Conservation (phyloP, 139 green algal genomes). For the Tetratostichococcus sp. region DNA sequence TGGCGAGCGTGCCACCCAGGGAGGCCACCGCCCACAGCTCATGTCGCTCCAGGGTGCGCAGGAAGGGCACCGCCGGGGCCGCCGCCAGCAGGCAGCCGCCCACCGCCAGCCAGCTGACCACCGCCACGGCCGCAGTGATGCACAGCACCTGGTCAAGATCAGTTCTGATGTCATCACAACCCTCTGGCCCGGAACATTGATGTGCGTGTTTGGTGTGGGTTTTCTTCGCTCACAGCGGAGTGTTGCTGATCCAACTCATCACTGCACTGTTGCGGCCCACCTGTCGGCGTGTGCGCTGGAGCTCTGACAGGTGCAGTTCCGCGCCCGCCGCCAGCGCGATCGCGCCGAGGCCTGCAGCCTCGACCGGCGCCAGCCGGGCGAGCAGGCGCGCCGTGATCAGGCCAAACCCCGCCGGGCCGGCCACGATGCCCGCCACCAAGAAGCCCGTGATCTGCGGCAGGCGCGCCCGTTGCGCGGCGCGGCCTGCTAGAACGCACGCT, state of each 20-base stretch:
- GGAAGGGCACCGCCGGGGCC: slow-evolving; percentile 22
- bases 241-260: no score
- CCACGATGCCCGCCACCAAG: slow-evolving; percentile 64
- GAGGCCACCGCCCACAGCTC: slow-evolving; percentile 33
- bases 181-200: not conserved
- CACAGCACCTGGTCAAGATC: slow-evolving; percentile 51
- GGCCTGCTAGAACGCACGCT: not conserved
- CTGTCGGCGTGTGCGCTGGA: slow-evolving; percentile 55
- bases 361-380: slow-evolving; percentile 34
- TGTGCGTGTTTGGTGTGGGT: no score
- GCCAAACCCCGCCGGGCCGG: slow-evolving; percentile 50
- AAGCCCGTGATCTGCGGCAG: slow-evolving; percentile 68
- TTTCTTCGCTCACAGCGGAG: no score
- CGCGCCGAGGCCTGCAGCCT: slow-evolving; percentile 63
- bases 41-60: not conserved
- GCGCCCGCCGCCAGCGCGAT: slow-evolving; percentile 76
- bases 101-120: slow-evolving; percentile 46
- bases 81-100: slow-evolving; percentile 36
- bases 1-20: slow-evolving; percentile 72
- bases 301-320: slow-evolving; percentile 63
- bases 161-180: no score
- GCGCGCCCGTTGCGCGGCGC: not conserved
- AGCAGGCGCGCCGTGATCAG: slow-evolving; percentile 51
- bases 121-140: slow-evolving; percentile 47
- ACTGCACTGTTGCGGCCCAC: no score